Conservation (phyloP, 306 rosid genomes). For the Abrus pulchellus region DNA sequence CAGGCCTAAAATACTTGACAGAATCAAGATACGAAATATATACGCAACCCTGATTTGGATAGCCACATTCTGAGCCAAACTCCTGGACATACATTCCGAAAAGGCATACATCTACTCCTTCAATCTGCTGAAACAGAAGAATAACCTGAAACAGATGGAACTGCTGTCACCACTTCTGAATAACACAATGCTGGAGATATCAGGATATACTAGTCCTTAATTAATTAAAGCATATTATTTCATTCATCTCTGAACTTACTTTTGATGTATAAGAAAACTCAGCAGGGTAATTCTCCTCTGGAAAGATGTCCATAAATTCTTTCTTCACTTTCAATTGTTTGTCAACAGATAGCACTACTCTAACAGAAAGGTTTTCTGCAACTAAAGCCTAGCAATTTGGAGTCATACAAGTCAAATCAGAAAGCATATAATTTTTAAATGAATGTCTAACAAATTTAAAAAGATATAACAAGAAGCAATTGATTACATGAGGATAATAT, state of each 20-base stretch:
- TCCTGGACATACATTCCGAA: slow-evolving; percentile 75
- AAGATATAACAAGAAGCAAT: background rate
- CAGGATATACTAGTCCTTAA: background rate
- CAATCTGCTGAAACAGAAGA: slow-evolving; percentile 79
- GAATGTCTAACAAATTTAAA: background rate
- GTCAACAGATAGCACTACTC: slow-evolving; percentile 66
- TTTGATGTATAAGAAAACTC: slow-evolving; percentile 68
- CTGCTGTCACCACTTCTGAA: background rate
- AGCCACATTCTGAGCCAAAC: slow-evolving; percentile 71
- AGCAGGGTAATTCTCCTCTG: slow-evolving; percentile 58
- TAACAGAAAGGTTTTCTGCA: slow-evolving; percentile 66
- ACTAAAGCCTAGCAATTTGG: slow-evolving; percentile 57
- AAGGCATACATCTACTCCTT: slow-evolving; percentile 75
- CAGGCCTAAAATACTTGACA: slow-evolving; percentile 73
- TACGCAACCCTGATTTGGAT: slow-evolving; percentile 65
- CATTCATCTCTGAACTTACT: slow-evolving; percentile 52
- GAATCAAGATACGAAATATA: slow-evolving; percentile 80
- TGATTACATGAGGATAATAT: background rate
- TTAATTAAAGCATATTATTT: background rate
- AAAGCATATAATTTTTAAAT: background rate
- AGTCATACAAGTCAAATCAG: slow-evolving; percentile 15
- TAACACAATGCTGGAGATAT: slow-evolving; percentile 23
- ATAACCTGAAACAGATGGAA: slow-evolving; percentile 58
- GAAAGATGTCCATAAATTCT: slow-evolving; percentile 59
- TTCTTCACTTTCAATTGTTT: slow-evolving; percentile 64